These are phyloP conservation scores for Cercophora scortea DNA, from an alignment of 495 filamentous ascomycete genomes.

Conservation along the genomic window DNA sequence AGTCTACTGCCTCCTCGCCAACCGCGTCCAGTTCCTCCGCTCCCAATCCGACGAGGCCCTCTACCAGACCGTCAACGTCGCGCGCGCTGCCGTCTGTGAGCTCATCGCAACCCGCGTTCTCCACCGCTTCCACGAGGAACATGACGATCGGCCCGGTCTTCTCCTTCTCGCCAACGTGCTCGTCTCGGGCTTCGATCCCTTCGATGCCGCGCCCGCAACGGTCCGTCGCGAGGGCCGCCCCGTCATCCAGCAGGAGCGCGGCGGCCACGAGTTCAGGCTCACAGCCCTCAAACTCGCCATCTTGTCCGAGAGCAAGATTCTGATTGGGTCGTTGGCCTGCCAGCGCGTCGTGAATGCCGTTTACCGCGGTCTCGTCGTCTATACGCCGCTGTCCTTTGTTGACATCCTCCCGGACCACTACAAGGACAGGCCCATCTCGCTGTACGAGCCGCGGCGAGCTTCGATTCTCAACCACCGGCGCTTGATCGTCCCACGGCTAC, in stretches of 20 bases:
- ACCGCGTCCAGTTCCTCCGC: slow-evolving; percentile 53
- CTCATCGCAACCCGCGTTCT: slow-evolving; percentile 50
- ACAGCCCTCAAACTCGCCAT: slow-evolving; percentile 58
- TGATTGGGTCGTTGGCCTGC: slow-evolving; percentile 49
- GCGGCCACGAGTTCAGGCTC: slow-evolving; percentile 46
- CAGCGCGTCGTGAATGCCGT: slow-evolving; percentile 55
- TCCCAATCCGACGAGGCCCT: slow-evolving; percentile 48
- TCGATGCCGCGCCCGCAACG: slow-evolving; percentile 47
- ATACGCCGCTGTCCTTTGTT: slow-evolving; percentile 54
- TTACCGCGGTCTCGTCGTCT: slow-evolving; percentile 49
- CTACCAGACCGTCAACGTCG: slow-evolving; percentile 52
- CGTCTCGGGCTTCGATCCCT: slow-evolving; percentile 57
- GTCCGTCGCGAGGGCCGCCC: slow-evolving; percentile 31
- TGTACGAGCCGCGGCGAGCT: slow-evolving; percentile 53
- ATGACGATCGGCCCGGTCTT: slow-evolving; percentile 46
- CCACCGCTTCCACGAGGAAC: slow-evolving; percentile 54
- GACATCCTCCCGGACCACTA: slow-evolving; percentile 61
- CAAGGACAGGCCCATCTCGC: slow-evolving; percentile 53
- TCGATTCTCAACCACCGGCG: slow-evolving; percentile 57
- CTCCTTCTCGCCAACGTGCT: slow-evolving; percentile 52
- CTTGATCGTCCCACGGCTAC: slow-evolving; percentile 52
- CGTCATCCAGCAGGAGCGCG: slow-evolving; percentile 39
- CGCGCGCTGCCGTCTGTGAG: slow-evolving; percentile 54
- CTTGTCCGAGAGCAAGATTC: slow-evolving; percentile 52
- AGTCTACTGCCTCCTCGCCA: slow-evolving; percentile 60